Base-by-base conservation (phyloP, 768 basidiomycete species). In the Termitomyces sp. region DNA sequence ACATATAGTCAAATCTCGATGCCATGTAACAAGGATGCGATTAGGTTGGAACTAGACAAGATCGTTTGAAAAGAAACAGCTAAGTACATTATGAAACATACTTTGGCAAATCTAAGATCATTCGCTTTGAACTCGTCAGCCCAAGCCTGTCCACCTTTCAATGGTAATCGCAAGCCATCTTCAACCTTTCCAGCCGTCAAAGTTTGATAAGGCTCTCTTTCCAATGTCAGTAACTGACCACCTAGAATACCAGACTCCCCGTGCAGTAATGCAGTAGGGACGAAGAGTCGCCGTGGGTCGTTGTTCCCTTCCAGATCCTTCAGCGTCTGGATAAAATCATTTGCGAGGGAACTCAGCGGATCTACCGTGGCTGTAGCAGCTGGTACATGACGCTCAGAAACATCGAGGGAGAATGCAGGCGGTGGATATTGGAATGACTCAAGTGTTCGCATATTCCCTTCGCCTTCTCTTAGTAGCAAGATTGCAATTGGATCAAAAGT, bases 371-470 rank as follows among this genome's bases (percentile, higher is more conserved):
- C 36, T 5, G 56, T 46, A 30, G 35, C 35, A 26, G 47, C 28
- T 14, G 45, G 20, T 32, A 30, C 32, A 26, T 48, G 33, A 41
- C 33, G 44, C 33, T 45, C 40, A 32, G 32, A 9, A 48, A 18
- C 35, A 13, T 47, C 30, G 13, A 30, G 40, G 24, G 61, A 49
- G 51, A 79, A 77, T 16, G 65, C 63, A 36, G 82, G 80, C 4
- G 92, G 91, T 9, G 92, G 92, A 66, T 88, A 94, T 52, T 84
- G 77, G 63, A 78, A 84, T 1, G 84, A 85, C 63, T 87, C 83
- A 4, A 88, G 62, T 1, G 76, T 74, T 24, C 87, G 79, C 1
- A 74, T 70, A 8, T 73, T 72, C 5, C 75, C 74, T 2, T 77
- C 74, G 0, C 77, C 73, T 38, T 85, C 85, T 0, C 81, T 77